These are phyloP conservation scores for Neltuma alba DNA, from an alignment of 306 rosid species.

Conservation along the genomic window DNA sequence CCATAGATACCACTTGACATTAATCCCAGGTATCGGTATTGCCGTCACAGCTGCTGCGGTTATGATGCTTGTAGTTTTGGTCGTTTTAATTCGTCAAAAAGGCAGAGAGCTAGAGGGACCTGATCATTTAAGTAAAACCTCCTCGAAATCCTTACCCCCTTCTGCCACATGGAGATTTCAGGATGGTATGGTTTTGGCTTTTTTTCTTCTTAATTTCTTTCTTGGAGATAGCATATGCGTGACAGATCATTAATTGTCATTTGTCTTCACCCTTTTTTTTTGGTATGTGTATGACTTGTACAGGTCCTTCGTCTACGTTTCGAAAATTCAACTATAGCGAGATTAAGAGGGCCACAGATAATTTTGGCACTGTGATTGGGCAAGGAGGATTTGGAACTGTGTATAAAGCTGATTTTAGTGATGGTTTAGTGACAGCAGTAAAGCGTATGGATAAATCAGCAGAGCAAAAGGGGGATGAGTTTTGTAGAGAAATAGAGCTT, in stretches of 20 bases:
- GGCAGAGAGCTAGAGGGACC: conserved; percentile 73
- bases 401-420: conserved; percentile 79
- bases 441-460: conserved; percentile 86
- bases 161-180: conserved; percentile 68
- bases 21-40: conserved; percentile 78
- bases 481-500: conserved; percentile 89
- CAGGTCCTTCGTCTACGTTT: conserved; percentile 84
- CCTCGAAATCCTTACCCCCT: conserved; percentile 62
- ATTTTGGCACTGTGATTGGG: conserved; percentile 77
- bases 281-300: too few species aligned
- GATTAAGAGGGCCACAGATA: conserved; percentile 88
- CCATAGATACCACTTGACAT: conserved; percentile 69
- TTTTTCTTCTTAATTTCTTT: too few species aligned
- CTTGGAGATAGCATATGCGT: too few species aligned
- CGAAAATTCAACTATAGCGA: conserved; percentile 82
- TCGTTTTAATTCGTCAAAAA: conserved; percentile 81
- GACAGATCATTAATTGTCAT: too few species aligned
- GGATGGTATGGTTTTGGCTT: too few species aligned
- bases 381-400: conserved; percentile 98
- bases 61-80: conserved; percentile 67
- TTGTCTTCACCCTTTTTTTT: too few species aligned
- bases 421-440: conserved; percentile 77
- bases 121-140: conserved; percentile 50
- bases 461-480: conserved; percentile 89
- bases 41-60: conserved; percentile 77